Percentiles rank a stretch among this genome's conserved stretches.
Evolutionary conservation across 495 filamentous ascomycete genomes (phyloP).

Genomic region (Apodospora peruviana): DNA sequence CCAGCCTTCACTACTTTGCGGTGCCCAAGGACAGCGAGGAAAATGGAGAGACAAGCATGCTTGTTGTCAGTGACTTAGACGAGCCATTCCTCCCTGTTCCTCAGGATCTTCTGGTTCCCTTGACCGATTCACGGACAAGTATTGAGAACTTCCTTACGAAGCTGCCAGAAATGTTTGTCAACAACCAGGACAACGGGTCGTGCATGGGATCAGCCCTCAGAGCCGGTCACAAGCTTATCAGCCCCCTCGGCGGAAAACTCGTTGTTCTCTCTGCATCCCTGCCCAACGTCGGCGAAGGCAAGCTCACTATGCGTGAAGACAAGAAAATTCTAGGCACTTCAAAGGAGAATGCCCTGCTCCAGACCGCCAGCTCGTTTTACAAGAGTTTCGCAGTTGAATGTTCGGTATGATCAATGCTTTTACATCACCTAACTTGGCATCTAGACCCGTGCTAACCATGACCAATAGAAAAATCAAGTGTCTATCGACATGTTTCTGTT

Average conservation of each 20-base stretch:
- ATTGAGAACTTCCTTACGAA: constrained; percentile 88
- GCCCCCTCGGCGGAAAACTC: constrained; percentile 89
- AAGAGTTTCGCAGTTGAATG: constrained; percentile 99
- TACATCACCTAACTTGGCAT: not conserved
- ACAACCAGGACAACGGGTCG: constrained; percentile 77
- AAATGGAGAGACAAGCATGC: constrained; percentile 76
- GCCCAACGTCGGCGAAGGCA: constrained; percentile 86
- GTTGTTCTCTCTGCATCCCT: constrained; percentile 82
- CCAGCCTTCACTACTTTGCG: constrained; percentile 90
- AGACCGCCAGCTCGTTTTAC: constrained; percentile 93
- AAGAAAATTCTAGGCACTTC: constrained; percentile 93
- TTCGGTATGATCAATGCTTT: constrained; percentile 37
- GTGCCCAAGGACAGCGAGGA: constrained; percentile 84
- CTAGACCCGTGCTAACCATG: not conserved
- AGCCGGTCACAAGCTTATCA: constrained; percentile 91
- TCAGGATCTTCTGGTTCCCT: constrained; percentile 82
- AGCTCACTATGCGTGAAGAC: constrained; percentile 90
- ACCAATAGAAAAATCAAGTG: constrained; percentile 73
- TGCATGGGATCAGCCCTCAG: constrained; percentile 91
- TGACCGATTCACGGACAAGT: constrained; percentile 82
- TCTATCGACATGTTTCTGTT: constrained; percentile 99
- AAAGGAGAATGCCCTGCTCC: constrained; percentile 80
- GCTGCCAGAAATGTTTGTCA: constrained; percentile 93
- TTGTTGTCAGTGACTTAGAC: constrained; percentile 92
- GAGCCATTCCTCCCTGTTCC: constrained; percentile 96